Percentiles rank a stretch among this genome's conserved stretches.
phyloP scores from a whole-genome alignment of 2,329 filamentous ascomycete species.

The Domatiomyces catenatus region DNA sequence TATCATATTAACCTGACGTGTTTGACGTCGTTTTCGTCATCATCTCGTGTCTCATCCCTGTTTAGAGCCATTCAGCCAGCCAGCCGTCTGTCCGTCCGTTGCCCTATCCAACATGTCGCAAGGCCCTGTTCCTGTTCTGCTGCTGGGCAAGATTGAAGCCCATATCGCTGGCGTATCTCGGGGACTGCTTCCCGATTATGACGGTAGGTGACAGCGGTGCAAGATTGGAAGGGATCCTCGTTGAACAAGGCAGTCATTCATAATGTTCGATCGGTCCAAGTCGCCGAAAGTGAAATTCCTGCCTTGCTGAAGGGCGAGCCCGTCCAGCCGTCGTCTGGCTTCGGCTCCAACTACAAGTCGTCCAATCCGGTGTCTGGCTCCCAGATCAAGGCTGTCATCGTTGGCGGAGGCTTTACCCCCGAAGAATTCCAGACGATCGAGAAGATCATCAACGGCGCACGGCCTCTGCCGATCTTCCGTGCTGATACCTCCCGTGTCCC shows the following conservation, averaged over 20 bases:
- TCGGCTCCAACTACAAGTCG: not conserved
- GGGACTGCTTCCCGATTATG: not conserved
- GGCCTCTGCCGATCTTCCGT: not conserved
- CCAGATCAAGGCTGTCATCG: not conserved
- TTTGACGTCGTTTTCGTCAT: not conserved
- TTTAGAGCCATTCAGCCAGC: not conserved
- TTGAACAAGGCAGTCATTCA: not conserved
- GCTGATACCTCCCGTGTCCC: not conserved
- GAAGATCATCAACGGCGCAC: not conserved
- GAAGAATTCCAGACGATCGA: not conserved
- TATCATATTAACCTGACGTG: not conserved
- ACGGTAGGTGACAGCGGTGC: not conserved
- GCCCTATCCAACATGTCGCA: not conserved
- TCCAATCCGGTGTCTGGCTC: not conserved
- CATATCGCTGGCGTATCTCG: not conserved
- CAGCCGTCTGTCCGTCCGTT: too few relatives aligned
- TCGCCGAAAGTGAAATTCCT: not conserved
- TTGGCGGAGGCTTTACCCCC: not conserved
- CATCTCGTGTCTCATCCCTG: not conserved
- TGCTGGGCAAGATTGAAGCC: not conserved
- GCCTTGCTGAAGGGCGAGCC: not conserved
- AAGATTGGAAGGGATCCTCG: not conserved
- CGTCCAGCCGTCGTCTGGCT: not conserved
- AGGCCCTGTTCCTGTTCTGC: not conserved
- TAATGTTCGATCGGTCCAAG: not conserved